Evolutionary conservation across 2,329 filamentous ascomycete species (phyloP).

Genomic region (Epicoccum sorghinum): DNA sequence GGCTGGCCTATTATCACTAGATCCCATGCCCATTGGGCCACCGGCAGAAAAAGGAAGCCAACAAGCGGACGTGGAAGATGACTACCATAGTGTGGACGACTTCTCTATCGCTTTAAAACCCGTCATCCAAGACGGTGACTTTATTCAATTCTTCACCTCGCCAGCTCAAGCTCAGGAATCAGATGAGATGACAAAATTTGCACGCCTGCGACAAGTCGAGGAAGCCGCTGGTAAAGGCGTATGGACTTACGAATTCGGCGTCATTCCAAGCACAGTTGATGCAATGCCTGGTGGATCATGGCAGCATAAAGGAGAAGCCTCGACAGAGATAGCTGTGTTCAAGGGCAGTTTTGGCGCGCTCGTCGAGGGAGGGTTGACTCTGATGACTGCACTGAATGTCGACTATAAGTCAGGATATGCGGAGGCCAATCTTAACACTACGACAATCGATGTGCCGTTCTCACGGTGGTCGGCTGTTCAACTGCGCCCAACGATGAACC

Average conservation of each 20-base stretch:
- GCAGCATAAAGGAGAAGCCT: slow-evolving; percentile 19
- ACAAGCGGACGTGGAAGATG: slow-evolving; percentile 4
- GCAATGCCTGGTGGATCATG: slow-evolving; percentile 33
- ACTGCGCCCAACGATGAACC: not conserved
- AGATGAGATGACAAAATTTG: not conserved
- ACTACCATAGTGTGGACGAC: slow-evolving; percentile 31
- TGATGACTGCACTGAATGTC: slow-evolving; percentile 21
- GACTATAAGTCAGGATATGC: not conserved
- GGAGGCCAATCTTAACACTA: slow-evolving; percentile 24
- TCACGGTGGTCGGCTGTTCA: slow-evolving; percentile 42
- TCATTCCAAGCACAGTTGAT: slow-evolving; percentile 54
- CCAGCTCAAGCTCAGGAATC: slow-evolving; percentile 12
- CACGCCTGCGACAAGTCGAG: slow-evolving; percentile 3
- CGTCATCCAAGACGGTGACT: slow-evolving; percentile 67
- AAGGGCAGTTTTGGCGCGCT: slow-evolving; percentile 65
- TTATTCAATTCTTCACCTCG: slow-evolving; percentile 54
- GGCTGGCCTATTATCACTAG: slow-evolving; percentile 77
- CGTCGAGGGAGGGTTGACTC: slow-evolving; percentile 60
- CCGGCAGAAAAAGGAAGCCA: slow-evolving; percentile 1
- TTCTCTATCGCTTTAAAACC: slow-evolving; percentile 55
- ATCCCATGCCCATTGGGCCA: slow-evolving; percentile 56
- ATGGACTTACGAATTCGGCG: slow-evolving; percentile 47
- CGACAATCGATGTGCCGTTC: slow-evolving; percentile 59
- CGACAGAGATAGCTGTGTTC: slow-evolving; percentile 26
- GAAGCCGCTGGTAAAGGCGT: not conserved